Evolutionary conservation across 768 basidiomycete species (phyloP).

Genomic region (Cyathus striatus): DNA sequence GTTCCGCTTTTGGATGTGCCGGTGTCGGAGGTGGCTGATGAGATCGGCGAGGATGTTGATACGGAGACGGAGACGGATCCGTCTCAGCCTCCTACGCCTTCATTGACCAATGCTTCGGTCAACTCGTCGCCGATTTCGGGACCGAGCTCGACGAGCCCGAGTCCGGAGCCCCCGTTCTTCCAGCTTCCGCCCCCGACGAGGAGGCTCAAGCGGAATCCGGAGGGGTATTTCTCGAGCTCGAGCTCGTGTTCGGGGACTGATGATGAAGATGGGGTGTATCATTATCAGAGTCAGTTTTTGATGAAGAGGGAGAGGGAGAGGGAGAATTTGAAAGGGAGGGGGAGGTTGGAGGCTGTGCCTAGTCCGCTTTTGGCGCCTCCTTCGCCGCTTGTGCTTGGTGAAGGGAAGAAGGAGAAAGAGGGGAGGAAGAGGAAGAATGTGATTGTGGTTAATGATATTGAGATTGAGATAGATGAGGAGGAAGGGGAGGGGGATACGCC

Average conservation of each 20-base stretch:
- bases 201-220: background rate
- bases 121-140: too few relatives aligned
- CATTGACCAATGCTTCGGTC: conserved; percentile 29
- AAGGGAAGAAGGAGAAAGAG: conserved; percentile 1
- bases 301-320: too few relatives aligned
- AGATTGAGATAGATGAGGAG: conserved; percentile 24
- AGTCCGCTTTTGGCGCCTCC: background rate
- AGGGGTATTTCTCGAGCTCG: conserved; percentile 3
- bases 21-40: background rate
- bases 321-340: background rate
- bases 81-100: conserved; percentile 27
- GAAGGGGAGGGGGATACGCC: conserved; percentile 7
- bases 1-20: conserved; percentile 27
- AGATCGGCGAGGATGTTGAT: background rate
- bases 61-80: conserved; percentile 13
- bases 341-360: background rate
- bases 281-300: too few relatives aligned
- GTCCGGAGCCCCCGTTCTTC: conserved; percentile 22
- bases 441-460: conserved; percentile 34
- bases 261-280: background rate
- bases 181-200: conserved; percentile 15
- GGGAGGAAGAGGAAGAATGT: conserved; percentile 21
- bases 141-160: background rate
- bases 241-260: conserved; percentile 2
- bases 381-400: background rate